phyloP scores from a whole-genome alignment of 2,329 filamentous ascomycete species.

The Ophiostoma quercus region DNA sequence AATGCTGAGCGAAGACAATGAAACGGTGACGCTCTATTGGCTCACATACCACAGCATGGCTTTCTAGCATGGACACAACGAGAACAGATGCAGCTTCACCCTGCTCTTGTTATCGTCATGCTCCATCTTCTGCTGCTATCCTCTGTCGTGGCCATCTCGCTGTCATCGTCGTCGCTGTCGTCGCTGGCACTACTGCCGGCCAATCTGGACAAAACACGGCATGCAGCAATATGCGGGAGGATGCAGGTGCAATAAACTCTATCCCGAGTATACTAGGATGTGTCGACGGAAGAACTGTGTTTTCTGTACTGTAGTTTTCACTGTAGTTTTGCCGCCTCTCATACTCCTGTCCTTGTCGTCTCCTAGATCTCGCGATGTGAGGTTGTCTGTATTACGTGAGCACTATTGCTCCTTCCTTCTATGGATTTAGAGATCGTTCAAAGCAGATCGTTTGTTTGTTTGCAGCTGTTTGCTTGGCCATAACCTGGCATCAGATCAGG shows the following conservation, averaged over 20 bases:
- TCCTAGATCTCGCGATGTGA: background rate
- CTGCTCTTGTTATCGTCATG: background rate
- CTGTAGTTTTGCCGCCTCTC: background rate
- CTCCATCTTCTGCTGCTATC: background rate
- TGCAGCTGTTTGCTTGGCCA: background rate
- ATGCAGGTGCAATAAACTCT: constrained; percentile 18
- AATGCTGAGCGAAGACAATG: background rate
- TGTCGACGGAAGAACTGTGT: background rate
- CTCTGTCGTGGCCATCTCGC: background rate
- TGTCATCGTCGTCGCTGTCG: background rate
- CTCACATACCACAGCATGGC: background rate
- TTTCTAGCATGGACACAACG: background rate
- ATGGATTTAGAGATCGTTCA: background rate
- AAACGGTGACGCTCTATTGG: background rate
- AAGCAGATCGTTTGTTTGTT: background rate
- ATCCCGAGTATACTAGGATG: background rate
- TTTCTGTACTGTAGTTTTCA: background rate
- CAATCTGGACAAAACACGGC: constrained; percentile 18
- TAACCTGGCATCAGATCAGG: constrained; percentile 10
- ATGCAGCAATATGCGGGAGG: constrained; percentile 17
- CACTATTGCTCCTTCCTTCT: constrained; percentile 1
- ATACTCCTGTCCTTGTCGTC: background rate
- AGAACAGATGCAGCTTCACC: background rate
- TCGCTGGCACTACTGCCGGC: background rate
- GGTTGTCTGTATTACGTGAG: background rate